A percentile compares a stretch with the other conserved stretches of the same genome.
These are phyloP conservation scores for Prillingera fragicola DNA, from an alignment of 1,284 basidiomycete genomes.

Conservation along the genomic window DNA sequence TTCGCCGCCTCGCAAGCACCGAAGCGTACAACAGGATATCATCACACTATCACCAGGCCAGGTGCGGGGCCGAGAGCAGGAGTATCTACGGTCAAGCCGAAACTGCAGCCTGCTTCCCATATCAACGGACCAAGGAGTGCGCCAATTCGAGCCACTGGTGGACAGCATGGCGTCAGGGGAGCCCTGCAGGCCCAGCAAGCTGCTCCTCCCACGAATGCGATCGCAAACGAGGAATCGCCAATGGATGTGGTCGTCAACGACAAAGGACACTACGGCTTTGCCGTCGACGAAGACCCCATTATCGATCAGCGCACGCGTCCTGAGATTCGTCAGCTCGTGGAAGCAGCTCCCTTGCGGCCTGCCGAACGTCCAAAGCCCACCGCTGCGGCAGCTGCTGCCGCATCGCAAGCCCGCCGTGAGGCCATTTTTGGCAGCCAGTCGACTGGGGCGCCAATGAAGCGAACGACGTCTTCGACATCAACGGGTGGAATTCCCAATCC, in stretches of 20 bases:
- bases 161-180: no score
- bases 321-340: constrained; percentile 15
- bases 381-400: constrained; percentile 5
- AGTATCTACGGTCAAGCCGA: no score
- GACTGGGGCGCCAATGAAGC: no score
- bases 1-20: constrained; percentile 17
- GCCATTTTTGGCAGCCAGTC: constrained; percentile 11
- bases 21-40: constrained; percentile 23
- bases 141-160: no score
- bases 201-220: not conserved
- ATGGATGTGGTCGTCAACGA: constrained; percentile 28
- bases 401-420: constrained; percentile 12
- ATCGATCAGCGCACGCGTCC: constrained; percentile 23
- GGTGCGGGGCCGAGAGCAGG: constrained; percentile 2
- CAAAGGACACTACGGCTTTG: constrained; percentile 27
- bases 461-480: constrained; percentile 7
- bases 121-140: no score
- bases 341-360: constrained; percentile 3
- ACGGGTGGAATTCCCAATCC: constrained; percentile 1
- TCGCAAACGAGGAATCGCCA: constrained; percentile 12
- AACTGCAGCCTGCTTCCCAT: no score
- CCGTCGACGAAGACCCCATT: constrained; percentile 21
- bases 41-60: constrained; percentile 30
- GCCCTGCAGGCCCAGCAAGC: no score
- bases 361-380: not conserved